Conservation (phyloP, 345 rosid genomes). For the Raphanus sativus region DNA sequence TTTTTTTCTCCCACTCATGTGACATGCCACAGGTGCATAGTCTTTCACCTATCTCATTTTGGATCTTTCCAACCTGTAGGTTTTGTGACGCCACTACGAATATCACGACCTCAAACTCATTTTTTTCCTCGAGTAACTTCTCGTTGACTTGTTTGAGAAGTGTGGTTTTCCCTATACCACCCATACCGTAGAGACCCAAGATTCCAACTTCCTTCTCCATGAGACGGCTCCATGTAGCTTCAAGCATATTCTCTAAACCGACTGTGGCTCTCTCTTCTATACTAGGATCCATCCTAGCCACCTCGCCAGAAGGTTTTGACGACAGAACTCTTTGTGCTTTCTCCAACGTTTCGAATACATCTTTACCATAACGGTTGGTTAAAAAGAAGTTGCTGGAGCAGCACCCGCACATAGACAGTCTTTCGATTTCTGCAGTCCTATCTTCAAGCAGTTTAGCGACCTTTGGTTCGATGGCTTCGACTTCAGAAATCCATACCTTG, state of each 20-base stretch:
- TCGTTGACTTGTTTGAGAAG: neutral
- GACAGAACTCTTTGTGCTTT: neutral
- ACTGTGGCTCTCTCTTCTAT: neutral
- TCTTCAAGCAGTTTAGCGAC: neutral
- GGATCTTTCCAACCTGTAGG: neutral
- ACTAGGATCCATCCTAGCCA: neutral
- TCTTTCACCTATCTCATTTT: neutral
- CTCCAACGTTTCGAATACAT: neutral
- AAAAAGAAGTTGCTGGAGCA: neutral
- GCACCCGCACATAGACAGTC: neutral
- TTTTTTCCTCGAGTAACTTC: neutral
- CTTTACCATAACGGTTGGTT: neutral
- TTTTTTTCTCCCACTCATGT: no score
- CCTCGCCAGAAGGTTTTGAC: neutral
- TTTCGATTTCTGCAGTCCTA: neutral
- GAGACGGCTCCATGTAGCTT: neutral
- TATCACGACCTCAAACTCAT: neutral
- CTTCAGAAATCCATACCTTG: neutral
- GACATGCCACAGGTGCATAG: no score
- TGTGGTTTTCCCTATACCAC: neutral
- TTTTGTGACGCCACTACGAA: neutral
- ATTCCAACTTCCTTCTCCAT: neutral
- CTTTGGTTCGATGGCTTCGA: neutral
- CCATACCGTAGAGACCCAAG: neutral
- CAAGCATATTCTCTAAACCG: neutral